Evolutionary conservation across 352 stramenopile species (phyloP).

Genomic region (Globisporangium echinulatum): DNA sequence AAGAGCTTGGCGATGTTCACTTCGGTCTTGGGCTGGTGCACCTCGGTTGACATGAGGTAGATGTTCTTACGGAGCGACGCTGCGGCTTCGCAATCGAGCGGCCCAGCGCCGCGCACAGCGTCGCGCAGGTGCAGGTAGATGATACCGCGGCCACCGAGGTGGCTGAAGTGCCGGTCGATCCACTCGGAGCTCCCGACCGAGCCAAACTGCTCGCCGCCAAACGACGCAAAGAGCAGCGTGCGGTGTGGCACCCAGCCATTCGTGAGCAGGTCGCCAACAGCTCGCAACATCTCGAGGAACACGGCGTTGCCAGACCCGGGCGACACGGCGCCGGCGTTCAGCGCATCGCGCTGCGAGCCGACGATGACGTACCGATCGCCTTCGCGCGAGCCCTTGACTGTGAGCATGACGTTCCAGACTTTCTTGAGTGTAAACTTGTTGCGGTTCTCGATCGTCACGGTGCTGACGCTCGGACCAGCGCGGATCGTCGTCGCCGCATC

Average conservation of each 20-base stretch:
- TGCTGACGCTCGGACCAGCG: constrained; percentile 18
- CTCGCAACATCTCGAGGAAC: constrained; percentile 64
- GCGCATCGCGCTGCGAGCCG: constrained; percentile 53
- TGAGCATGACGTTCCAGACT: constrained; percentile 78
- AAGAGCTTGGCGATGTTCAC: constrained; percentile 49
- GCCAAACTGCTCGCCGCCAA: constrained; percentile 75
- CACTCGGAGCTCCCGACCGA: constrained; percentile 75
- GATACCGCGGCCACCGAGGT: constrained; percentile 52
- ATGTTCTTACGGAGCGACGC: constrained; percentile 73
- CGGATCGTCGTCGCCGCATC: constrained; percentile 20
- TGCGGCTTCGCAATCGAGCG: constrained; percentile 59
- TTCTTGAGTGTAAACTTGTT: constrained; percentile 73
- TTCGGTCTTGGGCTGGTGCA: constrained; percentile 58
- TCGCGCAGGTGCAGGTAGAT: constrained; percentile 73
- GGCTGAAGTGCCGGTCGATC: constrained; percentile 75
- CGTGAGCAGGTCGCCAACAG: constrained; percentile 48
- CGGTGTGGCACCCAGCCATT: constrained; percentile 75
- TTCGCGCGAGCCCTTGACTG: constrained; percentile 57
- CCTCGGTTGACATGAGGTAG: constrained; percentile 57
- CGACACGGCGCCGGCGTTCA: constrained; percentile 55
- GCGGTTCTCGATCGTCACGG: constrained; percentile 41
- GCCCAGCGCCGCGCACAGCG: constrained; percentile 56
- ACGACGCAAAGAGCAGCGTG: constrained; percentile 69
- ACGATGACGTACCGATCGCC: constrained; percentile 76
- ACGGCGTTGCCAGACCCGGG: constrained; percentile 74